Evolutionary conservation across 352 stramenopile genomes (phyloP).

Genomic region (Phytophthora pisi): DNA sequence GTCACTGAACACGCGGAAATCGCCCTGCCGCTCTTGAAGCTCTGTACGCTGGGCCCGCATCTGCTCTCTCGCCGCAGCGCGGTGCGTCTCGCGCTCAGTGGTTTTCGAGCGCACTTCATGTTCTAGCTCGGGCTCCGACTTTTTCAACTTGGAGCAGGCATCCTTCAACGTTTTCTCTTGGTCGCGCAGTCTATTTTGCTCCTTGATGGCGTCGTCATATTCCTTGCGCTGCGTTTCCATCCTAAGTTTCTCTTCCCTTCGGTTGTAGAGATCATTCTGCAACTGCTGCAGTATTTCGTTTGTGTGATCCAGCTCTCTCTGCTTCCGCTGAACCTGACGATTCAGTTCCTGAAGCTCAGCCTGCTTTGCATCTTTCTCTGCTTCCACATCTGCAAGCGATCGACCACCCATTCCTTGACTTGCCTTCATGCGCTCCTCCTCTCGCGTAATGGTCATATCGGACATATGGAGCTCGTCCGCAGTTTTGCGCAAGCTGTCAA

Average conservation of each 20-base stretch:
- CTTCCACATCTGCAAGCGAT: slow-evolving; percentile 51
- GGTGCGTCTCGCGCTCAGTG: slow-evolving; percentile 42
- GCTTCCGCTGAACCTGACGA: slow-evolving; percentile 58
- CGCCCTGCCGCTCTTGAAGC: slow-evolving; percentile 47
- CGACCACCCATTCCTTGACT: slow-evolving; percentile 41
- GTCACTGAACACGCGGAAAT: slow-evolving; percentile 50
- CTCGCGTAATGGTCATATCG: slow-evolving; percentile 33
- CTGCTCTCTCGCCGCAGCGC: slow-evolving; percentile 33
- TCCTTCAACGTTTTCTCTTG: slow-evolving; percentile 68
- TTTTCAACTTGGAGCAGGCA: slow-evolving; percentile 39
- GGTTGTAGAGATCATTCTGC: slow-evolving; percentile 69
- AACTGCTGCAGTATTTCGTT: slow-evolving; percentile 61
- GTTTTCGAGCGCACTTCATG: slow-evolving; percentile 51
- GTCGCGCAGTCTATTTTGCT: slow-evolving; percentile 60
- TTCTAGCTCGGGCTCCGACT: slow-evolving; percentile 48
- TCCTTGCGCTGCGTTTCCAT: slow-evolving; percentile 59
- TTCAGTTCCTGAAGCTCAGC: slow-evolving; percentile 54
- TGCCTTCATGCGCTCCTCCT: slow-evolving; percentile 50
- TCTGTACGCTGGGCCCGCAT: slow-evolving; percentile 41
- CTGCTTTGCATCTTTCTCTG: slow-evolving; percentile 55
- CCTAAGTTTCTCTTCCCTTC: slow-evolving; percentile 56
- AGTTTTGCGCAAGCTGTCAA: slow-evolving; percentile 38
- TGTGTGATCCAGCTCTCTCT: slow-evolving; percentile 50
- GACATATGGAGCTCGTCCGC: slow-evolving; percentile 42
- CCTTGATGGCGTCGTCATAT: slow-evolving; percentile 55